Base-by-base conservation (phyloP, 768 basidiomycete species). In the Boletus rubroflammeus region DNA sequence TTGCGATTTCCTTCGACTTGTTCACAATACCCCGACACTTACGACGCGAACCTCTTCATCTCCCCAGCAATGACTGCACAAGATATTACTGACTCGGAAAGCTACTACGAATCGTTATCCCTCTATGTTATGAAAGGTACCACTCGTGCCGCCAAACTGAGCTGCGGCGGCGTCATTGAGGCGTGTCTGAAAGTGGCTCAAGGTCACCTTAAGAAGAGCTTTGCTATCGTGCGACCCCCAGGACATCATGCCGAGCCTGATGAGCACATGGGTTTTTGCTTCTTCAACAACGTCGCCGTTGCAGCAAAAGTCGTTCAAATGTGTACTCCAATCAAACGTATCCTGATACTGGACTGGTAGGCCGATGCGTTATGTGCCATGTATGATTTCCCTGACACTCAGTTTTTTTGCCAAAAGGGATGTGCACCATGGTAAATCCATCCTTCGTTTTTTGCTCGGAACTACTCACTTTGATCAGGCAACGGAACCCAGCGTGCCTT, bases 211-310 rank as follows among this genome's bases (percentile, higher is more conserved):
- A 80, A 87, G 63, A 98, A 95, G 69, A 79, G 90, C 0, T 88
- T 99, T 67, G 97, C 97, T 2, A 92, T 98, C 57, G 95, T 98
- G 34, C 83, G 97, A 50, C 97, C 97, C 13, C 97, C 97, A 0
- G 97, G 97, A 0, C 97, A 99, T 68, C 97, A 99, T 65, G 95
- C 97, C 6, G 97, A 99, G 67, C 97, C 97, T 5, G 92, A 97
- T 59, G 89, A 95, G 67, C 90, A 93, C 59, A 98, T 98, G 95
- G 97, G 97, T 1, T 99, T 99, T 70, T 98, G 97, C 72, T 97
- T 99, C 76, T 97, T 94, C 76, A 99, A 99, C 71, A 99, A 99
- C 66, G 94, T 96, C 32, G 88, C 97, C 0, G 90, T 99, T 15
- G 95, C 95, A 1, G 82, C 92, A 19, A 83, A 84, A 63, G 89